Evolutionary conservation across 2,329 filamentous ascomycete genomes (phyloP), one percentile per base, ranked within the genome.

Genomic region (Graphilbum ipis-grandicollis): DNA sequence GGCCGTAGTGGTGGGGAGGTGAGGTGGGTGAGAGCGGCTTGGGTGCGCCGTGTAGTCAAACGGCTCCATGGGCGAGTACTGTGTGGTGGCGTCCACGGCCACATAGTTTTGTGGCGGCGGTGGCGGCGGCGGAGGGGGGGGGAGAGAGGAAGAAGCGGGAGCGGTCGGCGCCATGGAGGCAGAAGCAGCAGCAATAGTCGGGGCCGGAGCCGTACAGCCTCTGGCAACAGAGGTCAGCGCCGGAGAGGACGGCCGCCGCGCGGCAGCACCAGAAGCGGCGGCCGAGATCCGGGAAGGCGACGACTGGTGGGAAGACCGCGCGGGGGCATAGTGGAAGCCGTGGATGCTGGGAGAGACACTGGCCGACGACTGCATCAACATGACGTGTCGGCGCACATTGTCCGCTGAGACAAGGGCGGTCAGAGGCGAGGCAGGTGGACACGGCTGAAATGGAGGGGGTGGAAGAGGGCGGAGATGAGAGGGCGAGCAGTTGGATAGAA

Each of bases 341-440:
- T 48, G 52, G 38, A 63, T 58, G 47, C 56, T 55, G 47, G 66
- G 65, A 35, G 67, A 70, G 50, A 62, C 59, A 60, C 62, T 68
- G 56, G 63, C 57, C 49, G 67, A n/a, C n/a, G n/a, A 71, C 51
- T 65, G 67, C 54, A 66, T 68, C 63, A 71, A 63, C 68, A 72
- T 72, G 60, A 36, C 39, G 41, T 36, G 36, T 29, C 23, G 28
- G 34, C 19, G 39, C 33, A 26, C 35, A 39, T 45, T 14, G 33
- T 38, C 33, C 14, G 33, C 34, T 30, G n/a, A n/a, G n/a, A n/a
- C n/a, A n/a, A n/a, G n/a, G n/a, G n/a, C n/a, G n/a, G n/a, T n/a
- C n/a, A n/a, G n/a, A n/a, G n/a, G n/a, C n/a, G n/a, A n/a, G n/a
- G n/a, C n/a, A n/a, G n/a, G n/a, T n/a, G n/a, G n/a, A n/a, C n/a